These are phyloP conservation scores for Cyclotella kingstonii DNA, from an alignment of 108 stramenopile genomes.

Conservation along the genomic window DNA sequence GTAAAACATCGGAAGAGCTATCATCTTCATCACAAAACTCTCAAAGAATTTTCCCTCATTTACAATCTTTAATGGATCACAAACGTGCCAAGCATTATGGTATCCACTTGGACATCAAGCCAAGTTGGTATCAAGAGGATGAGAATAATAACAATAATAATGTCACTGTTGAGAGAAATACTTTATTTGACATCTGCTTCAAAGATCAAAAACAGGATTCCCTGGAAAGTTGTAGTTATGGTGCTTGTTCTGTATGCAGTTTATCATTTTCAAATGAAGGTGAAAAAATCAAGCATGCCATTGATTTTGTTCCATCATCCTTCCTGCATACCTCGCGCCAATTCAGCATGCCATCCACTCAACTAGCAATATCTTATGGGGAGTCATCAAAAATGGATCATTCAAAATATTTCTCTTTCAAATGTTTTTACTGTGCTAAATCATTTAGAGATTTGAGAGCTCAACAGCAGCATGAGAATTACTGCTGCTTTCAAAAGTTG, in stretches of 20 bases:
- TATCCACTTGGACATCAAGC: conserved; percentile 55
- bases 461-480: conserved; percentile 27
- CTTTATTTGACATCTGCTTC: not conserved
- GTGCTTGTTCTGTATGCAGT: conserved; percentile 20
- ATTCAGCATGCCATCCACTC: not conserved
- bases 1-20: conserved; percentile 2
- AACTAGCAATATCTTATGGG: not conserved
- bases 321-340: not conserved
- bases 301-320: conserved; percentile 24
- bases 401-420: not conserved
- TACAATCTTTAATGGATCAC: conserved; percentile 65
- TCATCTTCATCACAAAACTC: not conserved
- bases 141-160: conserved; percentile 4
- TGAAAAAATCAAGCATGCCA: conserved; percentile 10
- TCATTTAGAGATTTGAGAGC: conserved; percentile 15
- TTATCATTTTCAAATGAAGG: not conserved
- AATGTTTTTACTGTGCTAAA: conserved; percentile 22
- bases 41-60: conserved; percentile 50
- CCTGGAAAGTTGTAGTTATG: not conserved
- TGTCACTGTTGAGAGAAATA: not conserved
- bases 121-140: conserved; percentile 56
- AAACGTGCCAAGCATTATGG: conserved; percentile 70
- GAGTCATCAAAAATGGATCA: not conserved
- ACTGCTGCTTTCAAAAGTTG: conserved; percentile 5
- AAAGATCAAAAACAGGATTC: not conserved